Evolutionary conservation across 73 alveolate species (phyloP).

Genomic region (Tetrahymena borealis): DNA sequence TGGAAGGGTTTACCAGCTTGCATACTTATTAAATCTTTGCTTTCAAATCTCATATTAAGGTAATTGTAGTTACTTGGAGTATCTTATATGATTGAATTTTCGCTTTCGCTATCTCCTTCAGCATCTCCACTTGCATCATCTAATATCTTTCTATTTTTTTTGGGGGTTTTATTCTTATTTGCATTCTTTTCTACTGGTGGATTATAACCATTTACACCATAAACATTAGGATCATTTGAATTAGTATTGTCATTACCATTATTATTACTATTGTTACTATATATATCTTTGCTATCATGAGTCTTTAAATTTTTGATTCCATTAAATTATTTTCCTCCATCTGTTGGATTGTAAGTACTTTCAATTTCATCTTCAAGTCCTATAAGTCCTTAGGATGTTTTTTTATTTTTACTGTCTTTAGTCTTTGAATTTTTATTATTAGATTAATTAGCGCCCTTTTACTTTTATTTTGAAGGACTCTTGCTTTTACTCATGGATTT

Average conservation of each 20-base stretch:
- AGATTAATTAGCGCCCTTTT: neutral
- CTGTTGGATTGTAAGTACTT: neutral
- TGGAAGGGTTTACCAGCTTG: neutral
- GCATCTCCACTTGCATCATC: neutral
- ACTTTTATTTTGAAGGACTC: neutral
- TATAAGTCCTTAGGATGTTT: neutral
- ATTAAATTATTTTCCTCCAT: neutral
- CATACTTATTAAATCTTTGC: neutral
- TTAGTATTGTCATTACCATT: neutral
- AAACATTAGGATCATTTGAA: neutral
- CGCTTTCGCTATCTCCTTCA: neutral
- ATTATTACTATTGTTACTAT: neutral
- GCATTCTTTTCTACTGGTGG: neutral
- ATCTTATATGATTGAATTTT: neutral
- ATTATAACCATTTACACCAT: neutral
- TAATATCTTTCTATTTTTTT: neutral
- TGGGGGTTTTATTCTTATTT: neutral
- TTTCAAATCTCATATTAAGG: neutral
- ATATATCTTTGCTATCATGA: neutral
- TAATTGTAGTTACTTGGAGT: neutral
- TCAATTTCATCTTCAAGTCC: neutral
- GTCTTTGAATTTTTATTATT: neutral
- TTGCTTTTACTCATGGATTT: neutral
- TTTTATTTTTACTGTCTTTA: neutral
- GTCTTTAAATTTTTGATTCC: neutral